These are phyloP conservation scores for Amoeboaphelidium protococcarum DNA, from an alignment of 371 early-diverging fungal genomes.

Conservation along the genomic window DNA sequence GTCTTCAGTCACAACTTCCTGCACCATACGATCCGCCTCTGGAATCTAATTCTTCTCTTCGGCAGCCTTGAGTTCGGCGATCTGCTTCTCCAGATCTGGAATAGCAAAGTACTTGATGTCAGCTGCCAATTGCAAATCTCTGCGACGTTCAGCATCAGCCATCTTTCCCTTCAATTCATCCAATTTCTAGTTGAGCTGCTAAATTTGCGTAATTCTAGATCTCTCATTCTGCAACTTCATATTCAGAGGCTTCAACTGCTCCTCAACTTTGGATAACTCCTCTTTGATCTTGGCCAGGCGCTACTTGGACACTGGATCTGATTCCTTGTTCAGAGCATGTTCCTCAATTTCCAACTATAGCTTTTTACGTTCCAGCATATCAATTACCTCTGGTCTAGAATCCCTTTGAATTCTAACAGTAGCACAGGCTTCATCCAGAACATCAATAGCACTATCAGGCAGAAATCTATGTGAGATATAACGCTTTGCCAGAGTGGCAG, in stretches of 20 bases:
- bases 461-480: constrained; percentile 51
- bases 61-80: constrained; percentile 19
- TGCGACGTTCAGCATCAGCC: constrained; percentile 50
- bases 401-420: constrained; percentile 79
- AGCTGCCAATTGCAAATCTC: constrained; percentile 35
- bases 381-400: constrained; percentile 82
- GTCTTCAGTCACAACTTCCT: constrained; percentile 57
- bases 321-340: constrained; percentile 71
- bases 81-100: constrained; percentile 29
- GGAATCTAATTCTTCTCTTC: constrained; percentile 12
- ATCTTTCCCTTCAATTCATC: constrained; percentile 62
- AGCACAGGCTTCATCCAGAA: constrained; percentile 65
- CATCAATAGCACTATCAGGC: constrained; percentile 71
- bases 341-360: constrained; percentile 85
- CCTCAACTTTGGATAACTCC: constrained; percentile 50
- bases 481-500: constrained; percentile 41
- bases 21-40: constrained; percentile 25
- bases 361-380: constrained; percentile 56
- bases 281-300: constrained; percentile 47
- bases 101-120: constrained; percentile 46
- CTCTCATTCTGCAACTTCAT: constrained; percentile 57
- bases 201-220: constrained; percentile 54
- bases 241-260: constrained; percentile 64
- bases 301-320: constrained; percentile 39
- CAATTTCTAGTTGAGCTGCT: constrained; percentile 52